These are phyloP conservation scores for Pseudogymnoascus pannorum DNA, from an alignment of 2,329 filamentous ascomycete species.

Conservation along the genomic window DNA sequence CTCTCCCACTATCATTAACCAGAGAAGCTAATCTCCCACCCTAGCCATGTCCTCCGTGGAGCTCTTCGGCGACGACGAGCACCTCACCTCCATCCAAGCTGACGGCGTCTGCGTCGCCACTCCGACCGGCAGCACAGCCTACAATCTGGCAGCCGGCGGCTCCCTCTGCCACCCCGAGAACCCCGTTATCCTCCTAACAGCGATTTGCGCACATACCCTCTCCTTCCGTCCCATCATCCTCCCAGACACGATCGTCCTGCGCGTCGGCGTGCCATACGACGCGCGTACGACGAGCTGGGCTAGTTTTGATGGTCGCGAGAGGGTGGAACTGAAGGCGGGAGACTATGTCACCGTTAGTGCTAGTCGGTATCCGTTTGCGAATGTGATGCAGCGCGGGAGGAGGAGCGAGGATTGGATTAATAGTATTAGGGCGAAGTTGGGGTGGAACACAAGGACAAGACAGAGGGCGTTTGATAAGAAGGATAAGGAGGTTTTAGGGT, in stretches of 20 bases:
- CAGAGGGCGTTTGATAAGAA: slow-evolving; percentile 54
- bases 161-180: slow-evolving; percentile 94
- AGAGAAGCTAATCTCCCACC: slow-evolving; percentile 9
- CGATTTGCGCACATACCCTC: slow-evolving; percentile 90
- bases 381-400: slow-evolving; percentile 61
- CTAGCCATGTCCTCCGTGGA: slow-evolving; percentile 88
- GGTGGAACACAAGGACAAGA: slow-evolving; percentile 74
- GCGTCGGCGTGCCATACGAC: slow-evolving; percentile 90
- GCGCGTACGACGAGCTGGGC: slow-evolving; percentile 87
- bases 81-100: slow-evolving; percentile 88
- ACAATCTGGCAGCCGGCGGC: slow-evolving; percentile 92
- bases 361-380: slow-evolving; percentile 72
- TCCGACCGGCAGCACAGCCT: slow-evolving; percentile 89
- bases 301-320: slow-evolving; percentile 92
- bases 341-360: slow-evolving; percentile 83
- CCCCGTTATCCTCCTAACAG: slow-evolving; percentile 87
- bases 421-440: slow-evolving; percentile 69
- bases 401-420: slow-evolving; percentile 75
- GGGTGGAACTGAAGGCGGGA: slow-evolving; percentile 68
- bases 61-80: slow-evolving; percentile 84
- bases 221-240: slow-evolving; percentile 96
- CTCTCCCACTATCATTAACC: neutral
- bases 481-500: slow-evolving; percentile 15
- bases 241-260: slow-evolving; percentile 89
- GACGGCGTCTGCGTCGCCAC: slow-evolving; percentile 93